These are phyloP conservation scores for Dothistroma pini DNA, from an alignment of 2,329 filamentous ascomycete genomes.

Conservation along the genomic window DNA sequence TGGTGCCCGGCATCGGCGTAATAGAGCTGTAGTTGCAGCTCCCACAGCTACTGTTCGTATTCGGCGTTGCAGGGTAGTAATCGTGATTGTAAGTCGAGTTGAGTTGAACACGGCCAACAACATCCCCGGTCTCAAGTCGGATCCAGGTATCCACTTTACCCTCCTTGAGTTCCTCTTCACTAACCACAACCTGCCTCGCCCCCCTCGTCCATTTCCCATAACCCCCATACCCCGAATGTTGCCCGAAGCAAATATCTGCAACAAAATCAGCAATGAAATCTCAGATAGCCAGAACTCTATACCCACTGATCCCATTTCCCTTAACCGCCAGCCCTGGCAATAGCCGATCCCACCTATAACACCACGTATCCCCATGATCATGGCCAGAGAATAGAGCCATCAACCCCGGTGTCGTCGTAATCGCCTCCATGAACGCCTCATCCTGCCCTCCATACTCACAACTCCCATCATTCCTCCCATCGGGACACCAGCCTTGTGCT, in stretches of 20 bases:
- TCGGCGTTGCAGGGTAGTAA: slow-evolving; percentile 26
- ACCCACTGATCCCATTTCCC: slow-evolving; percentile 30
- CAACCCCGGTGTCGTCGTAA: slow-evolving; percentile 54
- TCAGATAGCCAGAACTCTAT: neutral
- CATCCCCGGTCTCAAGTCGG: slow-evolving; percentile 30
- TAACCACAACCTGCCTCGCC: slow-evolving; percentile 29
- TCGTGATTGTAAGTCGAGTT: slow-evolving; percentile 33
- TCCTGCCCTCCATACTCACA: slow-evolving; percentile 49
- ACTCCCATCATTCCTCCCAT: slow-evolving; percentile 36
- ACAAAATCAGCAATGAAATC: neutral
- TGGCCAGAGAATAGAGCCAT: slow-evolving; percentile 62
- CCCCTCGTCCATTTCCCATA: slow-evolving; percentile 35
- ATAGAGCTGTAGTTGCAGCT: slow-evolving; percentile 21
- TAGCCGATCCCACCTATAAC: slow-evolving; percentile 31
- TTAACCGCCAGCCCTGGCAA: slow-evolving; percentile 28
- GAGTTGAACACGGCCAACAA: slow-evolving; percentile 29
- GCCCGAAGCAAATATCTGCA: slow-evolving; percentile 32
- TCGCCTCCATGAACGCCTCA: slow-evolving; percentile 59
- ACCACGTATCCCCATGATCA: slow-evolving; percentile 47
- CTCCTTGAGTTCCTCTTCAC: slow-evolving; percentile 21
- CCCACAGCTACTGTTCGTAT: slow-evolving; percentile 23
- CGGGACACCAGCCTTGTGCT: slow-evolving; percentile 36
- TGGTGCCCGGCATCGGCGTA: slow-evolving; percentile 18
- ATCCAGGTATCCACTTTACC: slow-evolving; percentile 32
- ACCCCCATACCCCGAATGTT: slow-evolving; percentile 33